Conservation (phyloP, 2,329 filamentous ascomycete genomes). For the Pseudogymnoascus sp. region DNA sequence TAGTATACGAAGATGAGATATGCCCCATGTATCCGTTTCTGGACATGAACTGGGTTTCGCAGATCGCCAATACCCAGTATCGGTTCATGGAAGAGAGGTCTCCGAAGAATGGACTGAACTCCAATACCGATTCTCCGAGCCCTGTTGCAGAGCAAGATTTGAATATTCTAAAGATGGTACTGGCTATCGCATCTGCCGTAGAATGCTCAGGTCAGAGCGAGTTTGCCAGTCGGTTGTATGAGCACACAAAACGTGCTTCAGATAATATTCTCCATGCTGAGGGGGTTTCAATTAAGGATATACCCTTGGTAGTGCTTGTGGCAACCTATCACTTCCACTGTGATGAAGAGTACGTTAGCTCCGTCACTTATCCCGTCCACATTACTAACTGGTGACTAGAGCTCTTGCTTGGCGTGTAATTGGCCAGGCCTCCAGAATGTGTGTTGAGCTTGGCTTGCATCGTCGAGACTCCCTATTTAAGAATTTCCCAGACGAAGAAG, state of each 20-base stretch:
- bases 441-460: slow-evolving; percentile 75
- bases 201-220: slow-evolving; percentile 74
- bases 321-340: slow-evolving; percentile 74
- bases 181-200: slow-evolving; percentile 69
- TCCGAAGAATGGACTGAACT: slow-evolving; percentile 18
- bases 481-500: slow-evolving; percentile 57
- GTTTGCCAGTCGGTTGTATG: slow-evolving; percentile 63
- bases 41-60: slow-evolving; percentile 61
- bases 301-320: slow-evolving; percentile 49
- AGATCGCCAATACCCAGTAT: slow-evolving; percentile 61
- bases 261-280: slow-evolving; percentile 52
- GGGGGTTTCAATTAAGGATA: slow-evolving; percentile 46
- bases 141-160: slow-evolving; percentile 53
- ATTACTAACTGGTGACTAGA: slow-evolving; percentile 10
- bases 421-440: slow-evolving; percentile 72
- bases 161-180: slow-evolving; percentile 70
- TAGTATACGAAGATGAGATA: slow-evolving; percentile 80
- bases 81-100: slow-evolving; percentile 53
- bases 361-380: background rate
- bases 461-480: slow-evolving; percentile 63
- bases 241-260: slow-evolving; percentile 63
- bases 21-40: slow-evolving; percentile 87
- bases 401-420: slow-evolving; percentile 79
- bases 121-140: slow-evolving; percentile 41
- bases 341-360: slow-evolving; percentile 55